Percentiles rank a stretch among this genome's conserved stretches.
Conservation (phyloP, 2,329 filamentous ascomycete genomes). For the Fusarium verrucosum region DNA sequence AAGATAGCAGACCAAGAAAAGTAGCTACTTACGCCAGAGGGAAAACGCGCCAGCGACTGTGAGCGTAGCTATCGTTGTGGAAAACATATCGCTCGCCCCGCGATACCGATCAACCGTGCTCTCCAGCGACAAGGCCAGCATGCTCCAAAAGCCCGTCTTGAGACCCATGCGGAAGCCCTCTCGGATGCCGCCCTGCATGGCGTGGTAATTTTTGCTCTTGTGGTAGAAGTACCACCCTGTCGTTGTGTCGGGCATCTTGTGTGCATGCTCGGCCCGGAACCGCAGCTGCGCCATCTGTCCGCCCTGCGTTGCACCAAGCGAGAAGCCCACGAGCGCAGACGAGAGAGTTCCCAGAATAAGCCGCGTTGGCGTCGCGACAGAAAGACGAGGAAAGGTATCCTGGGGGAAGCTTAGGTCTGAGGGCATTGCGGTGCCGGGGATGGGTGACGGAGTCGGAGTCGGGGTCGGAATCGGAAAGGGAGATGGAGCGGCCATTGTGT, state of each 20-base stretch:
- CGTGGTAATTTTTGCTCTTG: slow-evolving; percentile 95
- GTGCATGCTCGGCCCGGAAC: slow-evolving; percentile 95
- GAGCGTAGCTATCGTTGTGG: slow-evolving; percentile 83
- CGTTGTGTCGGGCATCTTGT: slow-evolving; percentile 84
- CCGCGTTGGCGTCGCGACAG: slow-evolving; percentile 71
- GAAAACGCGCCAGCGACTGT: slow-evolving; percentile 89
- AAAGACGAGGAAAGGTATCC: slow-evolving; percentile 59
- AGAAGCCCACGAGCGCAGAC: slow-evolving; percentile 74
- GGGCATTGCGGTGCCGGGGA: slow-evolving; percentile 26
- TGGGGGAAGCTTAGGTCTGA: slow-evolving; percentile 39
- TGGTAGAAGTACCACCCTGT: slow-evolving; percentile 98
- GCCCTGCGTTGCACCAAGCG: slow-evolving; percentile 76
- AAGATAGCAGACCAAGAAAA: too few relatives aligned
- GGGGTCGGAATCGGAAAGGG: too few relatives aligned
- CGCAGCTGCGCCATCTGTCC: slow-evolving; percentile 78
- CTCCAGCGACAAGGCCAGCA: slow-evolving; percentile 82
- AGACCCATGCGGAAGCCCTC: slow-evolving; percentile 81
- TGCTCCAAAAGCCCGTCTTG: slow-evolving; percentile 76
- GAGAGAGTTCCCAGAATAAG: slow-evolving; percentile 71
- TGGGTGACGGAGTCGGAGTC: slow-evolving; percentile 19
- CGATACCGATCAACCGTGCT: slow-evolving; percentile 82
- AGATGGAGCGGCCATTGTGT: slow-evolving; percentile 16
- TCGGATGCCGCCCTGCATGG: slow-evolving; percentile 77
- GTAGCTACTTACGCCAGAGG: slow-evolving; percentile 73
- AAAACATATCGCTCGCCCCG: slow-evolving; percentile 77